These are phyloP conservation scores for Candida ulmi DNA, from an alignment of 805 yeast genomes.

Conservation along the genomic window DNA sequence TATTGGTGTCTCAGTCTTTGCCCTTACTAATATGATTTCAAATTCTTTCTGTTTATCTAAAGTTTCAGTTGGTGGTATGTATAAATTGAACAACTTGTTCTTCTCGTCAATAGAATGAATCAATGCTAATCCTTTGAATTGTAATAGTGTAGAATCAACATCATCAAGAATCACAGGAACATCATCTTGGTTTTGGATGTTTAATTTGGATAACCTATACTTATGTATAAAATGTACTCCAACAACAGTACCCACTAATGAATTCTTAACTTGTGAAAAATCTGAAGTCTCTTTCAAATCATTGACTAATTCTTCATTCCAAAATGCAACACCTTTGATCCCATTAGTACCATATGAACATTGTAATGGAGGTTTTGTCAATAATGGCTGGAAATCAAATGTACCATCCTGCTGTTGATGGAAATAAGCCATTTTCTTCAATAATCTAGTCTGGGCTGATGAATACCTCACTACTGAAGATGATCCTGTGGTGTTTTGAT, in stretches of 20 bases:
- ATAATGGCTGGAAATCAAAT: slow-evolving; percentile 40
- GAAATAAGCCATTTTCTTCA: slow-evolving; percentile 47
- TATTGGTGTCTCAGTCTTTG: slow-evolving; percentile 61
- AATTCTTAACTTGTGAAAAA: slow-evolving; percentile 18
- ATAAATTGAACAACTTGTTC: slow-evolving; percentile 41
- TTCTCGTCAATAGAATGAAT: slow-evolving; percentile 57
- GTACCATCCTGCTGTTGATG: slow-evolving; percentile 31
- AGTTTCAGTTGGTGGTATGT: slow-evolving; percentile 38
- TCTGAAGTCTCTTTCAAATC: neutral
- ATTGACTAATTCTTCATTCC: slow-evolving; percentile 21
- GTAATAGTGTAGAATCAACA: slow-evolving; percentile 4
- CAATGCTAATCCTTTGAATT: slow-evolving; percentile 49
- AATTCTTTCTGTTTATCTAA: slow-evolving; percentile 17
- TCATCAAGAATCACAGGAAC: slow-evolving; percentile 6
- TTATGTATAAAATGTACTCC: slow-evolving; percentile 22
- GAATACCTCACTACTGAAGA: slow-evolving; percentile 29
- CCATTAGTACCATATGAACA: slow-evolving; percentile 34
- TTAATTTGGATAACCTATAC: slow-evolving; percentile 11
- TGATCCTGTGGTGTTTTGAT: slow-evolving; percentile 19
- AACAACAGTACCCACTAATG: slow-evolving; percentile 31
- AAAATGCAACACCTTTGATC: slow-evolving; percentile 29
- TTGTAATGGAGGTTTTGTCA: slow-evolving; percentile 34
- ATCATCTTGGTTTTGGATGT: slow-evolving; percentile 11
- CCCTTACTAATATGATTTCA: slow-evolving; percentile 44
- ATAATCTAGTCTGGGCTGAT: slow-evolving; percentile 46